Evolutionary conservation across 169 alveolate genomes (phyloP).

Genomic region (Cryptosporidium bovis): DNA sequence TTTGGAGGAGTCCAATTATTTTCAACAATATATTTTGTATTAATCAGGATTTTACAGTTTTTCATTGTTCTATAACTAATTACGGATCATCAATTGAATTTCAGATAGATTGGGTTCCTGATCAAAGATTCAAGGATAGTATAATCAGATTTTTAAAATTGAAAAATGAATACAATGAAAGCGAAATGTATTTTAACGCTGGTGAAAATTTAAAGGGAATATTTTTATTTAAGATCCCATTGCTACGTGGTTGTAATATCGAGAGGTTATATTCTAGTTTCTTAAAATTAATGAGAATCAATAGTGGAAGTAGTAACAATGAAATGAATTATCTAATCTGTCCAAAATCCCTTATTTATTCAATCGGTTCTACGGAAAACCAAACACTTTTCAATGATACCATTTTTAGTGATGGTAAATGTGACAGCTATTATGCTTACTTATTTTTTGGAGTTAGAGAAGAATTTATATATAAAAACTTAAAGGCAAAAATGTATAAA

Average conservation of each 20-base stretch:
- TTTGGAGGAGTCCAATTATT: slow-evolving; percentile 36
- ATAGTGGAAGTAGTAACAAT: not conserved
- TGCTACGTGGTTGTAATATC: slow-evolving; percentile 7
- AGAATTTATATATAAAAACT: not conserved
- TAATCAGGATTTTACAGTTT: not conserved
- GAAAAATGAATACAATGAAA: not conserved
- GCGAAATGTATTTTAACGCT: not conserved
- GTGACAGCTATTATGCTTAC: slow-evolving; percentile 1
- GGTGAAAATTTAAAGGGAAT: not conserved
- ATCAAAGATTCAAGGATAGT: not conserved
- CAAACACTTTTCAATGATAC: not conserved
- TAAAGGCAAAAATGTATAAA: not conserved
- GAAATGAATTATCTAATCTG: not conserved
- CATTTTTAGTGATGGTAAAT: not conserved
- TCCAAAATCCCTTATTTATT: not conserved
- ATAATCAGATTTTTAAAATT: not conserved
- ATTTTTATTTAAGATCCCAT: slow-evolving; percentile 20
- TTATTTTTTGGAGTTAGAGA: slow-evolving; percentile 63
- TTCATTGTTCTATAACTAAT: slow-evolving; percentile 33
- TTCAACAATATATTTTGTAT: slow-evolving; percentile 13
- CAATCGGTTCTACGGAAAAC: not conserved
- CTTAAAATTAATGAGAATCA: not conserved
- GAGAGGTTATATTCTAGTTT: slow-evolving; percentile 28
- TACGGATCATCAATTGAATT: not conserved
- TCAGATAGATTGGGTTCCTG: slow-evolving; percentile 58